Base-by-base conservation (phyloP, 2,329 filamentous ascomycete species). In the Trichoderma harzianum region DNA sequence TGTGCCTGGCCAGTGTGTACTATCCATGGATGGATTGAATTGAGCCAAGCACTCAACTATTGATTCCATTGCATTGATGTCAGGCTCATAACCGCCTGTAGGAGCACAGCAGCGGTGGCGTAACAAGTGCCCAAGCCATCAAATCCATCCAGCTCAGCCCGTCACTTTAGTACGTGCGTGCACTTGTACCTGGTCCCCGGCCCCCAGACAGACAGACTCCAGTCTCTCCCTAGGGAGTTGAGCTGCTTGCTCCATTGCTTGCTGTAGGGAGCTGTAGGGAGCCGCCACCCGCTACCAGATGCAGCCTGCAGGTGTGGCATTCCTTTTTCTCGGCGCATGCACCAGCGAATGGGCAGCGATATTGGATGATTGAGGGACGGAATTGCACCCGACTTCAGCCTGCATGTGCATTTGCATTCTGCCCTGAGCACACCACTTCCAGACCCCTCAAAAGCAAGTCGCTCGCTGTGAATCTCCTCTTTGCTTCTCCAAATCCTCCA, bases 391-490 rank as follows among this genome's bases (percentile, higher is more conserved):
- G 24, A 30, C 43, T 39, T 67, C 55, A 61, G 55, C 66, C 57
- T 51, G 66, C 36, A 39, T 39, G 36, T 18, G 36, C 36, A 39
- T 39, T 39, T 39, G 36, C 66, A 69, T 34, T 61, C 66, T 67
- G 64, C 64, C 64, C 64, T 67, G 64, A 53, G 39, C 66, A 61
- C 36, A 32, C 53, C 32, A 55, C 21, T 28, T 58, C 36, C 47
- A 57, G 47, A 66, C 66, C 66, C 55, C 66, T 69, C 66, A 51
- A 61, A 69, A 69, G 36, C 66, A 61, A 43, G n/a, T 32, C 18
- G 8, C 55, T 60, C 57, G 43, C 28, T 26, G 36, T 39, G 36
- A 39, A 39, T 12, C 28, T 11, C n/a, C 30, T 26, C 39, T 60
- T 16, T 36, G 26, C 55, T 58, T 34, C 34, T 39, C 47, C 51